Percentiles rank a stretch among this genome's conserved stretches.
phyloP scores from a whole-genome alignment of 306 rosid species.

The Vigna trinervia region DNA sequence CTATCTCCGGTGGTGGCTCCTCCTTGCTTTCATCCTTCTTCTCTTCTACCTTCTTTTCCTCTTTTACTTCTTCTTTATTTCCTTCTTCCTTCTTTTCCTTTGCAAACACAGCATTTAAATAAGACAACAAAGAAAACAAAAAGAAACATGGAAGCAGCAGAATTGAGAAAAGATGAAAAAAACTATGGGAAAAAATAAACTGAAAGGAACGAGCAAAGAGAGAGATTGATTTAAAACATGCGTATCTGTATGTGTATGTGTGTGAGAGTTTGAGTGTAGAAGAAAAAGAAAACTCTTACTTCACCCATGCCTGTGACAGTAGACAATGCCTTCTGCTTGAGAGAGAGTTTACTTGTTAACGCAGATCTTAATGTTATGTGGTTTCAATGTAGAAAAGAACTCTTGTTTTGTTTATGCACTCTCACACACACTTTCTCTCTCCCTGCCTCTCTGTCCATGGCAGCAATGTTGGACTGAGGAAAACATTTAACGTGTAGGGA shows the following conservation, averaged over 20 bases:
- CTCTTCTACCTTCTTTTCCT: conserved; percentile 44
- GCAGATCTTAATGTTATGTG: conserved; percentile 7
- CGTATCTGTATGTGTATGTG: too few relatives aligned
- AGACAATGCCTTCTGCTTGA: conserved; percentile 35
- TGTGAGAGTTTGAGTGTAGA: neutral
- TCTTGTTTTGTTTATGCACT: neutral
- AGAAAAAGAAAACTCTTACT: conserved; percentile 51
- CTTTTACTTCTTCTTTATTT: conserved; percentile 45
- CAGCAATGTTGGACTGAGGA: conserved; percentile 33
- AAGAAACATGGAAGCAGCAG: conserved; percentile 1
- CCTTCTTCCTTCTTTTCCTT: conserved; percentile 48
- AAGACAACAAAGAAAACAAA: neutral
- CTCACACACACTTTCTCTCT: neutral
- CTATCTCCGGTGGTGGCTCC: conserved; percentile 58
- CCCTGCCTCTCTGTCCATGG: neutral
- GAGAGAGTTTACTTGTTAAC: neutral
- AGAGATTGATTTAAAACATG: neutral
- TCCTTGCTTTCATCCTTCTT: conserved; percentile 38
- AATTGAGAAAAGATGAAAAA: neutral
- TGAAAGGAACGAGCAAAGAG: neutral
- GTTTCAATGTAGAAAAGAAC: conserved; percentile 6
- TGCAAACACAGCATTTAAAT: conserved; percentile 14
- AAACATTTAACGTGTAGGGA: conserved; percentile 49
- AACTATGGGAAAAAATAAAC: neutral
- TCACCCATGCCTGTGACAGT: conserved; percentile 61